phyloP scores from a whole-genome alignment of 352 stramenopile genomes.

The Blastocystis sp. region DNA sequence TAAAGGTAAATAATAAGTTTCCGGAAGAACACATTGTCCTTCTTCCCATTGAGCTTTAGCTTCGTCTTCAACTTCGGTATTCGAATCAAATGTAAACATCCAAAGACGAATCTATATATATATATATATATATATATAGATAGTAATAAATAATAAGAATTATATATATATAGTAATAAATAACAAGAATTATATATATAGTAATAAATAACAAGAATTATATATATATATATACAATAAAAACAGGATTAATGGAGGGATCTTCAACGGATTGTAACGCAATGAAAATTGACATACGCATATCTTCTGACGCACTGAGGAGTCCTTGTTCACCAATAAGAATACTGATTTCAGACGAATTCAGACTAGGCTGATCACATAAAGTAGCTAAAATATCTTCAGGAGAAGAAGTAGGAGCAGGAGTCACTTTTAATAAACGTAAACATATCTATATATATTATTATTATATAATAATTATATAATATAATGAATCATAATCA shows the following conservation, averaged over 20 bases:
- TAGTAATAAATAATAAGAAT: neutral
- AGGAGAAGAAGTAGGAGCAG: conserved; percentile 18
- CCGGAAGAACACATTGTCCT: neutral
- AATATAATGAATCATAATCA: no score
- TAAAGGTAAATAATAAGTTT: conserved; percentile 16
- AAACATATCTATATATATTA: no score
- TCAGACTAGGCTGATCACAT: conserved; percentile 32
- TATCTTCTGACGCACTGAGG: conserved; percentile 34
- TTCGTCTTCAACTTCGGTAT: conserved; percentile 28
- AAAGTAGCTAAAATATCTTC: conserved; percentile 35
- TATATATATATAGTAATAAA: conserved; percentile 1
- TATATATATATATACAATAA: neutral
- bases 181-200: neutral
- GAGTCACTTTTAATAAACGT: conserved; percentile 19
- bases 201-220: no score
- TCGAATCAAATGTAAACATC: conserved; percentile 34
- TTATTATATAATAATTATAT: no score
- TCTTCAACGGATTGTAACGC: conserved; percentile 18
- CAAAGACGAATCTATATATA: conserved; percentile 28
- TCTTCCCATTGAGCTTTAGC: conserved; percentile 31
- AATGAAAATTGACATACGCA: conserved; percentile 31
- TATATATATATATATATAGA: neutral
- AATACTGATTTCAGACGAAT: conserved; percentile 9
- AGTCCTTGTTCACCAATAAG: conserved; percentile 36
- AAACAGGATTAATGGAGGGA: neutral